Evolutionary conservation across 345 rosid species (phyloP).

Genomic region (Populus nigra): DNA sequence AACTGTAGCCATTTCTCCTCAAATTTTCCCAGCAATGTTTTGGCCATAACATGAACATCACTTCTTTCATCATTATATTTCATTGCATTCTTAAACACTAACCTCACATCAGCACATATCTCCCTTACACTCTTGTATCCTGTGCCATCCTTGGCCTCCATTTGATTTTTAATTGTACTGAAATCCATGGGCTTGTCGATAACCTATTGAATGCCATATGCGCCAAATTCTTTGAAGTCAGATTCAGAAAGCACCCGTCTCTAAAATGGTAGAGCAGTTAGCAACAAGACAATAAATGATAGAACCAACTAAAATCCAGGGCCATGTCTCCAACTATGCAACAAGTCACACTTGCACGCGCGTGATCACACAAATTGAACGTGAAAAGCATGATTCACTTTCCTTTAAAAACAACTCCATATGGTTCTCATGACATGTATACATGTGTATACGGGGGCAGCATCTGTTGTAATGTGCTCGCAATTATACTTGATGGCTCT

Average conservation of each 20-base stretch:
- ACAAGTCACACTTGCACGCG: not conserved
- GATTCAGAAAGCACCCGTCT: not conserved
- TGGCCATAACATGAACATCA: constrained; percentile 83
- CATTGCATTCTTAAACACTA: constrained; percentile 92
- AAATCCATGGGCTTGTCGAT: constrained; percentile 98
- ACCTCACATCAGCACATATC: constrained; percentile 73
- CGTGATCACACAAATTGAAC: not conserved
- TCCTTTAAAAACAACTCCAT: constrained; percentile 1
- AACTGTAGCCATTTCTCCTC: constrained; percentile 90
- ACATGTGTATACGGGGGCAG: not conserved
- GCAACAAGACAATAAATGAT: not conserved
- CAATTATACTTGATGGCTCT: not conserved
- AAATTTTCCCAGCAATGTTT: constrained; percentile 73
- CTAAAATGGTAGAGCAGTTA: not conserved
- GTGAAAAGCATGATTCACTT: not conserved
- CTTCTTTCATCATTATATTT: constrained; percentile 72
- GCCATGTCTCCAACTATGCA: not conserved
- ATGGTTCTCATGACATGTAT: not conserved
- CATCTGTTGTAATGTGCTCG: not conserved
- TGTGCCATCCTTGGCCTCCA: constrained; percentile 86
- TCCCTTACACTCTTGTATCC: constrained; percentile 81
- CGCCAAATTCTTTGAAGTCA: not conserved
- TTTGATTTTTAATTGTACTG: constrained; percentile 80
- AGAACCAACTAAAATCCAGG: not conserved
- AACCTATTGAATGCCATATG: constrained; percentile 38